phyloP scores from a whole-genome alignment of 805 yeast species.

The Starmerella floris region DNA sequence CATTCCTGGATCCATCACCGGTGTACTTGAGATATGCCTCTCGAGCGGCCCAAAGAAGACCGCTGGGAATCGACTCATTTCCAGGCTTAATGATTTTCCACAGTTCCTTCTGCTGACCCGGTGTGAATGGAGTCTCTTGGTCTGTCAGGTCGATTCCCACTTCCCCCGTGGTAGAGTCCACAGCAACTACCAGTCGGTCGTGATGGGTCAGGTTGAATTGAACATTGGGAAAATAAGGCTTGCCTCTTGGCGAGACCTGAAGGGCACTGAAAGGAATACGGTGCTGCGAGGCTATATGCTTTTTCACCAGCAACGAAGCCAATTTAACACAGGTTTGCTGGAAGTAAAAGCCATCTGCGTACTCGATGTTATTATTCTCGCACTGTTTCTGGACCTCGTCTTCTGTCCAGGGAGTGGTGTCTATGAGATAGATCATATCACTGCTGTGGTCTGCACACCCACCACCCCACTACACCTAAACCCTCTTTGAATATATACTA shows the following conservation, averaged over 20 bases:
- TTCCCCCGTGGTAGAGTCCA: conserved; percentile 6
- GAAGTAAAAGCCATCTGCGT: conserved; percentile 6
- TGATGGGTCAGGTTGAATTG: conserved; percentile 19
- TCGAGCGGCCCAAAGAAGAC: conserved; percentile 21
- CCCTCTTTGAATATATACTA: neutral
- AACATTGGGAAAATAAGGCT: conserved; percentile 13
- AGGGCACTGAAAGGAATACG: conserved; percentile 3
- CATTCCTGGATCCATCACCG: conserved; percentile 15
- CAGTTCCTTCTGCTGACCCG: conserved; percentile 7
- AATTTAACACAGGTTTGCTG: conserved; percentile 8
- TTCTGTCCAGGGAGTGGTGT: conserved; percentile 12
- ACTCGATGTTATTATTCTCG: conserved; percentile 4
- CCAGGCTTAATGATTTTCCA: conserved; percentile 6
- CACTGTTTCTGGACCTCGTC: conserved; percentile 11
- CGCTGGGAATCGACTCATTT: neutral
- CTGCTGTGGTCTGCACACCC: too few species aligned
- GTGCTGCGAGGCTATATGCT: conserved; percentile 4
- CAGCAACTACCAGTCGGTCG: conserved; percentile 12
- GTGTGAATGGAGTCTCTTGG: conserved; percentile 8
- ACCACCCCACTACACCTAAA: neutral
- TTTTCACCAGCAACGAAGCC: conserved; percentile 15
- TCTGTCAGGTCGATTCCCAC: conserved; percentile 20
- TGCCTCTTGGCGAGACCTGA: conserved; percentile 6
- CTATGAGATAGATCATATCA: conserved; percentile 13
- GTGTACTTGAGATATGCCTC: conserved; percentile 21